Evolutionary conservation across 1,139 yeast species (phyloP), one percentile per base, ranked within the genome.

Genomic region (Lodderomyces parapsilosis): DNA sequence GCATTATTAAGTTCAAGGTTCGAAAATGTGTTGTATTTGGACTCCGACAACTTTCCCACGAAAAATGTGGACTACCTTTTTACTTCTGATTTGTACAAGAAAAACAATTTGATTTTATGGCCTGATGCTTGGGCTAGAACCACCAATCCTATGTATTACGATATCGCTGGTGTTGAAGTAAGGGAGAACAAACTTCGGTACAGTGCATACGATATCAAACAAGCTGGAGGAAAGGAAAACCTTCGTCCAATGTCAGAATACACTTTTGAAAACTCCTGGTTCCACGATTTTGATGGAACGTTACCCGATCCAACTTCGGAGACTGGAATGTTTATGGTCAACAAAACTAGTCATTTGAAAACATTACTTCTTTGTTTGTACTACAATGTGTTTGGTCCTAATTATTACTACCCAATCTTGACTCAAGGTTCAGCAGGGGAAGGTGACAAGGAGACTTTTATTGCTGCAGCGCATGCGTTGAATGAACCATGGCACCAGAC

Each of bases 361-460:
- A 76, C 85, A 0, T 58, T 81, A 42, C 58, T 80, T 25, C 59
- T 81, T 25, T 67, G 81, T 3, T 60, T 81, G 25, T 82, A 81
- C 59, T 80, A 81, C 54, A 81, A 81, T 56, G 66, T 80, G 3
- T 78, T 67, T 59, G 88, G 88, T 0, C 84, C 85, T 8, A 57
- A 75, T 32, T 69, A 65, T 51, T 82, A 80, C 56, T 81, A 81
- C 53, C 82, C 86, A 3, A 58, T 82, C 43, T 61, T 81, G 50
- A 75, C 86, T 0, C 87, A 81, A 59, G 86, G 87, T 6, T 72
- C 83, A 11, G 86, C 86, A 1, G 88, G 87, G 20, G 86, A 82
- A 60, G 88, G 88, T 39, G 88, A 82, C 52, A 82, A 81, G 58
- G 88, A 82, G 51, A 80, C 87, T 0, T 81, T 80, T 49, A 74